Evolutionary conservation across 169 alveolate genomes (phyloP).

Genomic region (Eimeria mitis): DNA sequence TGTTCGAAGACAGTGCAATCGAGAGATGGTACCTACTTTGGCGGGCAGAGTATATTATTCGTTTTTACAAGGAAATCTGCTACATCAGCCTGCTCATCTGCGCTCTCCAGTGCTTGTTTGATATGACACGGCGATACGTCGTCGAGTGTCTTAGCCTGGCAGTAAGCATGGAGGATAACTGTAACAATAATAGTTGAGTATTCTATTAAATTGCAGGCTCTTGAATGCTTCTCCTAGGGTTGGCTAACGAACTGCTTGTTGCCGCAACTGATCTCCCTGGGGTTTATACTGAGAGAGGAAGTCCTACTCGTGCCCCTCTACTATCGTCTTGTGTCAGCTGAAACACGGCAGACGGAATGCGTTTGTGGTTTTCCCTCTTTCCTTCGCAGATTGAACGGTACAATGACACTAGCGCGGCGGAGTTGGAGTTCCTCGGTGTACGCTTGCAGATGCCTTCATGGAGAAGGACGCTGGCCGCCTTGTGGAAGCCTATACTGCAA

Average conservation of each 20-base stretch:
- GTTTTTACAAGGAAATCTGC: slow-evolving; percentile 31
- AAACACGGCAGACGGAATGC: not conserved
- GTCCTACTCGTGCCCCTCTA: not conserved
- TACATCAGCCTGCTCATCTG: slow-evolving; percentile 33
- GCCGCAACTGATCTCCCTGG: not conserved
- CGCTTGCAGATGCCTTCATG: slow-evolving; percentile 20
- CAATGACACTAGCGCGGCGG: slow-evolving; percentile 10
- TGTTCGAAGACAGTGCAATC: slow-evolving; percentile 31
- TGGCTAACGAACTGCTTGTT: too few species aligned
- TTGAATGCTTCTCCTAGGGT: not conserved
- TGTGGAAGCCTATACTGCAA: slow-evolving; percentile 18
- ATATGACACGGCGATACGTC: slow-evolving; percentile 1
- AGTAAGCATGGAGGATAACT: not conserved
- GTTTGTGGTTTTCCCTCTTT: not conserved
- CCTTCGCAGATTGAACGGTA: not conserved
- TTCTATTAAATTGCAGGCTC: not conserved
- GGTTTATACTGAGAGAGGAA: not conserved
- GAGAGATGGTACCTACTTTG: slow-evolving; percentile 68
- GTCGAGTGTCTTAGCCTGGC: slow-evolving; percentile 49
- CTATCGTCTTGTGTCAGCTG: not conserved
- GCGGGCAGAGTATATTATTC: slow-evolving; percentile 37
- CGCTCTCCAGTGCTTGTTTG: slow-evolving; percentile 40
- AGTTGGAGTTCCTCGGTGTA: slow-evolving; percentile 22
- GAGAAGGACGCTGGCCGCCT: slow-evolving; percentile 4
- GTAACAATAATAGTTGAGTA: not conserved